These are phyloP conservation scores for Bruguiera parviflora DNA, from an alignment of 345 rosid species.

Conservation along the genomic window DNA sequence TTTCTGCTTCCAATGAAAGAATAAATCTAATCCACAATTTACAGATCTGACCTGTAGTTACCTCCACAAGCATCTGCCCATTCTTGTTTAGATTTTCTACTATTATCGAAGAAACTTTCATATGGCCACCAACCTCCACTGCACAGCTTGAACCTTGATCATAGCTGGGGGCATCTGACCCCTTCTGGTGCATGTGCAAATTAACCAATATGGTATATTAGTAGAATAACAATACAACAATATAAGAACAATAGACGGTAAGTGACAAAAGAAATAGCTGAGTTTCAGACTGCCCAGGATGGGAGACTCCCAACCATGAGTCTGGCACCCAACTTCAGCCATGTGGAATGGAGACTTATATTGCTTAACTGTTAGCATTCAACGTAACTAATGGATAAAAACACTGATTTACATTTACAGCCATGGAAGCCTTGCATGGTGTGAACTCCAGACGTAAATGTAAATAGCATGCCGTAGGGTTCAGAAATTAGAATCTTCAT, in stretches of 20 bases:
- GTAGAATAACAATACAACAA: background rate
- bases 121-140: slow-evolving; percentile 87
- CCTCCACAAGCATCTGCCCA: slow-evolving; percentile 93
- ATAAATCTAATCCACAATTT: background rate
- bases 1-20: slow-evolving; percentile 7
- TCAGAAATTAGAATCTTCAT: slow-evolving; percentile 1
- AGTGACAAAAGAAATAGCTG: background rate
- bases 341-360: background rate
- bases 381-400: too few species aligned
- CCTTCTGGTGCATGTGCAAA: slow-evolving; percentile 63
- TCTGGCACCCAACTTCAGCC: background rate
- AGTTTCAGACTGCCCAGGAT: background rate
- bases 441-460: background rate
- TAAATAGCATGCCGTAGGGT: slow-evolving; percentile 2
- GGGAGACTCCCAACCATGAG: background rate
- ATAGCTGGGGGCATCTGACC: slow-evolving; percentile 37
- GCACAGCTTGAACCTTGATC: slow-evolving; percentile 78
- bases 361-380: too few species aligned
- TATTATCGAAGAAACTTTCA: slow-evolving; percentile 82
- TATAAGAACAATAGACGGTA: background rate
- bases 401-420: background rate
- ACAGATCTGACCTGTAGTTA: slow-evolving; percentile 19
- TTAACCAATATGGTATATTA: slow-evolving; percentile 11
- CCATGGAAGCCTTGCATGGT: background rate
- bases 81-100: slow-evolving; percentile 81